These are phyloP conservation scores for Trichosanthes truncata DNA, from an alignment of 306 rosid genomes.

Conservation along the genomic window DNA sequence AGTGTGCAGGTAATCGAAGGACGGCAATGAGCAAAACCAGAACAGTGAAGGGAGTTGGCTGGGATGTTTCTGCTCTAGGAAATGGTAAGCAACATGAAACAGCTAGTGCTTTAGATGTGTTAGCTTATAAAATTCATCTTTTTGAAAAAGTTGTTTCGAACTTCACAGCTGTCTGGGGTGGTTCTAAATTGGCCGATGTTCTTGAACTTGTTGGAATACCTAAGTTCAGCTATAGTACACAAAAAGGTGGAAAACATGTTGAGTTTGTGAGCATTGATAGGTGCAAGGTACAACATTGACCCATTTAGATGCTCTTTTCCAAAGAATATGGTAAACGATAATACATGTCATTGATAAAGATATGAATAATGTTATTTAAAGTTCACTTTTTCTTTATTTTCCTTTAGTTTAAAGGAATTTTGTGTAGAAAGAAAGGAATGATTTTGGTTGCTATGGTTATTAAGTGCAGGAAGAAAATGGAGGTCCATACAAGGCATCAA, in stretches of 20 bases:
- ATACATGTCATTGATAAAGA: background rate
- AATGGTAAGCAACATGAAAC: conserved; percentile 46
- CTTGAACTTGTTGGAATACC: conserved; percentile 83
- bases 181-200: conserved; percentile 79
- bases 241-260: conserved; percentile 78
- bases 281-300: conserved; percentile 62
- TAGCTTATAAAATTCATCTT: background rate
- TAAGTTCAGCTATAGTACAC: conserved; percentile 41
- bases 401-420: background rate
- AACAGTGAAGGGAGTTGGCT: conserved; percentile 82
- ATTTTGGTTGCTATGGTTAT: conserved; percentile 10
- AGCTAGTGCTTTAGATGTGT: background rate
- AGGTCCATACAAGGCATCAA: conserved; percentile 95
- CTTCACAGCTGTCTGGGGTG: conserved; percentile 83
- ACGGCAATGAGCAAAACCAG: conserved; percentile 86
- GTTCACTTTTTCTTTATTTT: background rate
- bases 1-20: conserved; percentile 98
- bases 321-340: background rate
- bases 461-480: conserved; percentile 78
- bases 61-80: conserved; percentile 95
- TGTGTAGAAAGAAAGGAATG: background rate
- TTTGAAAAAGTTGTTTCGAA: background rate
- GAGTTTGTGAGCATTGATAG: conserved; percentile 84
- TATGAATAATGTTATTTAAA: background rate
- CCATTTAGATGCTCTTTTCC: background rate